Evolutionary conservation across 23 red algal genomes (phyloP).

Genomic region (Cyanidioschyzon merolae): DNA sequence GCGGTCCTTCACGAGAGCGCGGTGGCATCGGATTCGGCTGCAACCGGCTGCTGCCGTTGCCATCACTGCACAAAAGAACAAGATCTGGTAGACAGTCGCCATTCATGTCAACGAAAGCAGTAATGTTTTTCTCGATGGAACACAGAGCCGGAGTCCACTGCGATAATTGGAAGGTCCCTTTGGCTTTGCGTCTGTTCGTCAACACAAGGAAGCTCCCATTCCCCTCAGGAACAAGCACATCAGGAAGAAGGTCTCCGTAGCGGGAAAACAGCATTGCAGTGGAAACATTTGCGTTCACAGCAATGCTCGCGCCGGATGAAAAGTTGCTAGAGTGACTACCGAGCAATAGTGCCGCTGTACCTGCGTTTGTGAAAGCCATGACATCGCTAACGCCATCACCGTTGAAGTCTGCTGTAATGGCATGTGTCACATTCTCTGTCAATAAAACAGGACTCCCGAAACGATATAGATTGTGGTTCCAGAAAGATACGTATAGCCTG

Average conservation of each 20-base stretch:
- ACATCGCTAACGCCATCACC: conserved; percentile 72
- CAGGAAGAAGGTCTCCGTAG: conserved; percentile 72
- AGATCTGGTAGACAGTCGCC: conserved; percentile 94
- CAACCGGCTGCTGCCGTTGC: neutral
- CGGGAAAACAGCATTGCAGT: conserved; percentile 50
- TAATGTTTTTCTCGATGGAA: neutral
- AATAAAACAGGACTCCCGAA: neutral
- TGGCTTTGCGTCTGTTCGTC: neutral
- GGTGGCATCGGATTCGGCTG: too few species aligned
- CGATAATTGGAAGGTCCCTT: neutral
- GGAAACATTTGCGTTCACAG: neutral
- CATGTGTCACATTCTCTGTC: neutral
- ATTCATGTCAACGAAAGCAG: conserved; percentile 74
- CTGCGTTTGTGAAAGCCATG: conserved; percentile 35
- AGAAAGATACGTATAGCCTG: neutral
- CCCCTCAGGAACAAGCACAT: conserved; percentile 44
- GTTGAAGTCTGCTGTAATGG: conserved; percentile 53
- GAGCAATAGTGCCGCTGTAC: conserved; percentile 35
- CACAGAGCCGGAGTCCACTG: neutral
- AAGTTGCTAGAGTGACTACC: conserved; percentile 43
- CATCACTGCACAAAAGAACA: conserved; percentile 19
- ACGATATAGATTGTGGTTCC: neutral
- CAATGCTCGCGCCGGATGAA: conserved; percentile 13
- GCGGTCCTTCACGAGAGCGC: too few species aligned
- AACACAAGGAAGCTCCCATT: conserved; percentile 49